Evolutionary conservation across 306 rosid species (phyloP).

Genomic region (Dryas drummondii): DNA sequence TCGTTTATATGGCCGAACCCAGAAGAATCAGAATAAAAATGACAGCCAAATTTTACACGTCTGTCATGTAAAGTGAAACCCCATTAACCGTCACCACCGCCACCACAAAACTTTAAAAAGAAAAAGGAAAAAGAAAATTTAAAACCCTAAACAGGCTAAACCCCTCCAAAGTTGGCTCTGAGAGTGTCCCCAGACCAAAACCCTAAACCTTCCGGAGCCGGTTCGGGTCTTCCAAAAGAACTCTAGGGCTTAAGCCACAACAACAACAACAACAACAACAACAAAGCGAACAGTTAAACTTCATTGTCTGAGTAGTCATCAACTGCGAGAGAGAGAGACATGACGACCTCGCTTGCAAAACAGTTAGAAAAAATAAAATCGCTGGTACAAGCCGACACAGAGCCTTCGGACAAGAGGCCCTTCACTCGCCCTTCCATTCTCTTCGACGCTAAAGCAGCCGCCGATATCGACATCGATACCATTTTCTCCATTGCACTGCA

Average conservation of each 20-base stretch:
- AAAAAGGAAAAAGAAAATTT: background rate
- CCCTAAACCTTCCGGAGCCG: background rate
- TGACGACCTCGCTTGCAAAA: conserved; percentile 69
- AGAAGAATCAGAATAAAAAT: no score
- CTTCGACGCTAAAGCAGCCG: conserved; percentile 77
- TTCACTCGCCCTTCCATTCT: conserved; percentile 80
- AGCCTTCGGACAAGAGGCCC: conserved; percentile 62
- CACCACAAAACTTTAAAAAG: no score
- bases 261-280: no score
- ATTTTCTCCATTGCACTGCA: conserved; percentile 49
- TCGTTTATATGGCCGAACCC: no score
- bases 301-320: background rate
- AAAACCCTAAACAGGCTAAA: conserved; percentile 21
- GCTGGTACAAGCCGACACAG: conserved; percentile 42
- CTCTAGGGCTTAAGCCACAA: no score
- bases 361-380: conserved; percentile 63
- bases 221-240: no score
- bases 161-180: background rate
- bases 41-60: no score
- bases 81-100: no score
- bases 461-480: conserved; percentile 64
- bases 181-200: background rate
- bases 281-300: background rate
- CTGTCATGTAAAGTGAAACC: no score
- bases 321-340: conserved; percentile 4